A percentile compares a stretch with the other conserved stretches of the same genome.
Conservation (phyloP, 495 filamentous ascomycete genomes). For the Penicillium paxilli region DNA sequence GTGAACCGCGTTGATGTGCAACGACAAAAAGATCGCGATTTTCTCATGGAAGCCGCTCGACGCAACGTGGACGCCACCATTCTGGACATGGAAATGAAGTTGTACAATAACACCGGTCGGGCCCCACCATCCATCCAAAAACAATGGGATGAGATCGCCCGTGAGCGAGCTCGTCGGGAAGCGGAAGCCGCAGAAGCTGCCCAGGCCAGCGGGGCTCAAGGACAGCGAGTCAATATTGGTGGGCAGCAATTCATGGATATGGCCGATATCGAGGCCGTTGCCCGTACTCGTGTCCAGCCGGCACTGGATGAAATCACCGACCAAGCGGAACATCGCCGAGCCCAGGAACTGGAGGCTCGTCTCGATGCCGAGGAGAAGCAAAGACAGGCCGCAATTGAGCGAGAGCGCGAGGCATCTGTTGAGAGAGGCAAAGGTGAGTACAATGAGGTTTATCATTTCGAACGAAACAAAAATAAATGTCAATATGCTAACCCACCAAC, state of each 20-base stretch:
- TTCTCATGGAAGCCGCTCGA: slow-evolving; percentile 75
- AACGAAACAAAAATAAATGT: too few species aligned
- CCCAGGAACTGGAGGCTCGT: slow-evolving; percentile 56
- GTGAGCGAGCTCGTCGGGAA: slow-evolving; percentile 60
- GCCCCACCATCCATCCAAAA: slow-evolving; percentile 65
- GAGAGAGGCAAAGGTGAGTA: slow-evolving; percentile 48
- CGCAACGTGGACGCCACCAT: slow-evolving; percentile 79
- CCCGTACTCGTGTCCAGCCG: slow-evolving; percentile 77
- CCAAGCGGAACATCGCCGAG: slow-evolving; percentile 66
- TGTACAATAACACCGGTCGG: slow-evolving; percentile 76
- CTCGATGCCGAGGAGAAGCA: slow-evolving; percentile 54
- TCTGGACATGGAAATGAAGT: slow-evolving; percentile 74
- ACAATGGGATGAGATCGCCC: slow-evolving; percentile 78
- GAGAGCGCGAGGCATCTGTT: slow-evolving; percentile 58
- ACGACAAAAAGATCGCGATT: slow-evolving; percentile 71
- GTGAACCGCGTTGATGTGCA: slow-evolving; percentile 69
- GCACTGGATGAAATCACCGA: slow-evolving; percentile 87
- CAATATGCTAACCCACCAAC: slow-evolving; percentile 4
- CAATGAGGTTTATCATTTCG: too few species aligned
- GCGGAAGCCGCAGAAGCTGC: slow-evolving; percentile 66
- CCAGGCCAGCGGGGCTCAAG: slow-evolving; percentile 53
- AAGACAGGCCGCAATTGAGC: slow-evolving; percentile 43
- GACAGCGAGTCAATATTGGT: slow-evolving; percentile 75
- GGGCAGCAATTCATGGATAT: slow-evolving; percentile 77
- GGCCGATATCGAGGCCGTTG: slow-evolving; percentile 78